Evolutionary conservation across 495 filamentous ascomycete species (phyloP), one percentile per base, ranked within the genome.

Genomic region (Penicillium manginii): DNA sequence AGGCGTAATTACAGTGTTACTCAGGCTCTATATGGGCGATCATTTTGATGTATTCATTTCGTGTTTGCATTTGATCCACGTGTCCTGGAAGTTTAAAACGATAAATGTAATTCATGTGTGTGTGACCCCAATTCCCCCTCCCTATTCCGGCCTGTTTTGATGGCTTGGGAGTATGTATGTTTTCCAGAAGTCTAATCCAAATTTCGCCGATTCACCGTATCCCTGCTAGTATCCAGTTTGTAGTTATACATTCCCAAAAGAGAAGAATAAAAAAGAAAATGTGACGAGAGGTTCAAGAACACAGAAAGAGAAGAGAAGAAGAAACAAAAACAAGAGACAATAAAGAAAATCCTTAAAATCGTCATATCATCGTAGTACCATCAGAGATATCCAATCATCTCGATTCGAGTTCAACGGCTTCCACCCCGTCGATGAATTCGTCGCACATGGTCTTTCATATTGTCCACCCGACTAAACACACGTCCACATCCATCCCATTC

Each of bases 401-500:
- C n/a, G 2, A n/a, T 19, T 23, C 19, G 2, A 26, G 10, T 17
- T 63, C 54, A 66, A 12, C 35, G 50, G 52, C 57, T 61, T 7
- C 26, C 64, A 29, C 52, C 53, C 48, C 69, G 65, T 37, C 51
- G 58, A 61, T 84, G 81, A 54, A 83, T 82, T 43, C 80, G 58
- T 42, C 76, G 66, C 15, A 84, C 78, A 72, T 84, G 81, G 64
- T 84, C 78, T 49, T 80, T 81, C 85, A 88, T 88, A 62, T 88
- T 88, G 56, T 88, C 85, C 11, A 85, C 78, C 22, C 85, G 72
- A 67, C 83, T 86, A 59, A 88, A 88, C 9, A 87, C 73, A 50
- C 83, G 68, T 14, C 76, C 79, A 62, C 85, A 88, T 3, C 77
- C 82, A 21, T 77, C 73, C 78, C 80, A 86, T 53, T 86, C 79